Evolutionary conservation across 495 filamentous ascomycete species (phyloP), one percentile per base, ranked within the genome.

Genomic region (Tuber melanosporum): DNA sequence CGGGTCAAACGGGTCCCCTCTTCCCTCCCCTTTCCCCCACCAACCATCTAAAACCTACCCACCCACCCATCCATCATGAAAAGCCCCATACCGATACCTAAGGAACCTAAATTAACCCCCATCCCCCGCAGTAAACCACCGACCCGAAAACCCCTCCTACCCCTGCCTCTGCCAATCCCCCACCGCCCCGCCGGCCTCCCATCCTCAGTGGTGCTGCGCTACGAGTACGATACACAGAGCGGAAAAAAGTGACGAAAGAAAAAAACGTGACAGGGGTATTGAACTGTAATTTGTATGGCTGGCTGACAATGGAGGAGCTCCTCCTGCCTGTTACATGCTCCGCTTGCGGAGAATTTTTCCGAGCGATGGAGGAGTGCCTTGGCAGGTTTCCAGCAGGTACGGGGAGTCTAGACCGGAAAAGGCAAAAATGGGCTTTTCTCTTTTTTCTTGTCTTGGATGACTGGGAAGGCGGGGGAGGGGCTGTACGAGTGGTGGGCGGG

Each of bases 311-410:
- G 57, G 57, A 66, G 57, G 57, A 66, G 57, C 57, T 66, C 57
- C 57, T 66, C 57, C 14, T 0, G 36, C 1, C 12, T 19, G 10
- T 62, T 32, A 62, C 57, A 57, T 32, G 10, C 12, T 66, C 57
- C 57, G 26, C 57, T 36, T 66, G 57, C 57, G 57, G 57, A 66
- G 57, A 66, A 66, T 66, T 66, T 66, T 66, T 66, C 57, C 57
- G 57, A 66, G 14, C 26, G 26, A 66, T 15, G 26, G 57, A 66
- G 32, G 57, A 36, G 26, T 66, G 12, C 26, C 26, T 26, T n/a
- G 57, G 57, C 57, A 2, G 26, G 57, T 5, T n/a, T 62, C 26
- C n/a, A 9, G 52, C 10, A n/a, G 9, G 22, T 62, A 26, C 52
- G n/a, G 52, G 52, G 22, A 62, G 22, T 62, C 52, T 26, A 12